Evolutionary conservation across 768 basidiomycete species (phyloP).

Genomic region (Boletus huronensis): DNA sequence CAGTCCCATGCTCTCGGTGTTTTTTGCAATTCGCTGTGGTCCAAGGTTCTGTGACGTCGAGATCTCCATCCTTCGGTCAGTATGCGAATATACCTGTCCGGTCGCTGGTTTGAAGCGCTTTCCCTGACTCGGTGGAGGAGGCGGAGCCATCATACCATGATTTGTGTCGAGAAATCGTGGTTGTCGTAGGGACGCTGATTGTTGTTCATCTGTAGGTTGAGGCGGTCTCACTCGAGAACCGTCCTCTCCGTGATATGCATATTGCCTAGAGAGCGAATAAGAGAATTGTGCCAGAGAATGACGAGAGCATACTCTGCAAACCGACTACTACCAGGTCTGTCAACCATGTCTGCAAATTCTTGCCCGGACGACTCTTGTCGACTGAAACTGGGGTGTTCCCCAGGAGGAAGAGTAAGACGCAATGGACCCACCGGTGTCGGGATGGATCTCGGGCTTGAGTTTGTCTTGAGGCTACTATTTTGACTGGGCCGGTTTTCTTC

Average conservation of each 20-base stretch:
- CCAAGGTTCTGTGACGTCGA: slow-evolving; percentile 8
- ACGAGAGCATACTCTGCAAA: slow-evolving; percentile 43
- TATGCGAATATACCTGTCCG: slow-evolving; percentile 9
- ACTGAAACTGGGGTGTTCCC: slow-evolving; percentile 43
- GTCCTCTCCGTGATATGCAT: slow-evolving; percentile 55
- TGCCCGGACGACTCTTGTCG: slow-evolving; percentile 24
- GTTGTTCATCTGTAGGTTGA: slow-evolving; percentile 42
- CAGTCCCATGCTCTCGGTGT: slow-evolving; percentile 44
- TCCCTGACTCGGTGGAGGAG: slow-evolving; percentile 23
- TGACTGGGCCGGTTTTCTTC: slow-evolving; percentile 14
- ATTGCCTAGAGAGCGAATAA: slow-evolving; percentile 49
- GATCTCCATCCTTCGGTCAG: slow-evolving; percentile 10
- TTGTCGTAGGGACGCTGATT: slow-evolving; percentile 36
- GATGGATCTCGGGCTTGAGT: slow-evolving; percentile 62
- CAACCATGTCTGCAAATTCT: slow-evolving; percentile 12
- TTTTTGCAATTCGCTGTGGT: slow-evolving; percentile 24
- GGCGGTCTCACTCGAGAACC: slow-evolving; percentile 40
- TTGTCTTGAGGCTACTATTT: slow-evolving; percentile 28
- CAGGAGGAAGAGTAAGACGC: slow-evolving; percentile 64
- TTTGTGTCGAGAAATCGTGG: slow-evolving; percentile 32
- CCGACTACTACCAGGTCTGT: slow-evolving; percentile 49
- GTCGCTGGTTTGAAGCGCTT: slow-evolving; percentile 26
- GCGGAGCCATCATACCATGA: slow-evolving; percentile 32
- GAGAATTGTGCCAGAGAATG: slow-evolving; percentile 6
- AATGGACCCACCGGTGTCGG: slow-evolving; percentile 55